Evolutionary conservation across 129 eudicot genomes (phyloP).

Genomic region (Helichrysum umbraculigerum): DNA sequence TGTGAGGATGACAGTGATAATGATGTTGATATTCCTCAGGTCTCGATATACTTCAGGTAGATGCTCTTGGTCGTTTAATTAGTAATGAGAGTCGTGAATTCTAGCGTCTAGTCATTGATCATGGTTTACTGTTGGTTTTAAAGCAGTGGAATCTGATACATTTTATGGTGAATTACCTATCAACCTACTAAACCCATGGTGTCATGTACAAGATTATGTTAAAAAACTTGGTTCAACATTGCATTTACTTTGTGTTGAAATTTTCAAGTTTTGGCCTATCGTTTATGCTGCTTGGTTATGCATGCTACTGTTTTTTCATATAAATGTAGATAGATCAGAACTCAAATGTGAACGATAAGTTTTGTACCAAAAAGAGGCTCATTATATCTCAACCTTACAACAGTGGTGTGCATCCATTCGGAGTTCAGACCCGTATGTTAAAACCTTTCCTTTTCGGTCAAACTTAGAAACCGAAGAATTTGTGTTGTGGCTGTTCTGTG

Average conservation of each 20-base stretch:
- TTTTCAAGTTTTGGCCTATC: neutral
- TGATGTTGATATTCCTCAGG: slow-evolving; percentile 80
- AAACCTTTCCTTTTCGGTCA: neutral
- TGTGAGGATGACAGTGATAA: slow-evolving; percentile 92
- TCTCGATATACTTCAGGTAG: slow-evolving; percentile 74
- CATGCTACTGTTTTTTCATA: no score
- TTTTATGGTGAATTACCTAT: slow-evolving; percentile 15
- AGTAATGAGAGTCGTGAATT: slow-evolving; percentile 20
- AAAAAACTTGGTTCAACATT: neutral
- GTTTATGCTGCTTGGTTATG: neutral
- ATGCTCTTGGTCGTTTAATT: slow-evolving; percentile 2
- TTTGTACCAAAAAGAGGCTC: neutral
- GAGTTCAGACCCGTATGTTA: no score
- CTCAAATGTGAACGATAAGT: neutral
- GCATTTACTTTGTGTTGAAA: neutral
- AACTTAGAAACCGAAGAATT: neutral
- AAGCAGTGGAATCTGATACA: slow-evolving; percentile 17
- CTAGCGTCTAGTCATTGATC: slow-evolving; percentile 18
- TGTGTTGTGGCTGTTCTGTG: neutral
- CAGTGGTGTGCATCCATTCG: no score
- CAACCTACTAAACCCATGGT: slow-evolving; percentile 19
- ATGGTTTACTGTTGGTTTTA: slow-evolving; percentile 24
- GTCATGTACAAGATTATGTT: slow-evolving; percentile 32
- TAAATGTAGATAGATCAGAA: neutral
- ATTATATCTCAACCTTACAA: no score